phyloP scores from a whole-genome alignment of 495 filamentous ascomycete genomes.

The Penicillium robsamsonii region DNA sequence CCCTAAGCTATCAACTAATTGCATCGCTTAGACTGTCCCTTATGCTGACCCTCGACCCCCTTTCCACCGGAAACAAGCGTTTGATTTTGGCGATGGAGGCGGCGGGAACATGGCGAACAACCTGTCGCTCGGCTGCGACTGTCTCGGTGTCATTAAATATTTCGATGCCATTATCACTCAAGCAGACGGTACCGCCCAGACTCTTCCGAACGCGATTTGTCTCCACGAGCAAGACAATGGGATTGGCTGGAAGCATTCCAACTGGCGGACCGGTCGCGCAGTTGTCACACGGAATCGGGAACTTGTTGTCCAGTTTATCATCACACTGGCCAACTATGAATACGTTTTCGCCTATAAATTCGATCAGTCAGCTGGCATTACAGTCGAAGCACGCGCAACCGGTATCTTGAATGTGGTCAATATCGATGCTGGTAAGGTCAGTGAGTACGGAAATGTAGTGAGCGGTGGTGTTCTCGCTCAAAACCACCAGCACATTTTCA shows the following conservation, averaged over 20 bases:
- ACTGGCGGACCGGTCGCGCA: conserved; percentile 65
- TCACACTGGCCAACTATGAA: conserved; percentile 82
- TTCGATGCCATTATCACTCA: conserved; percentile 59
- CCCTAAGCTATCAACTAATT: not conserved
- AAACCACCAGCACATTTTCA: conserved; percentile 92
- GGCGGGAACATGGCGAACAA: conserved; percentile 70
- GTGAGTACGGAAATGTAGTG: conserved; percentile 78
- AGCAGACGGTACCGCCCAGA: conserved; percentile 52
- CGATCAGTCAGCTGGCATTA: conserved; percentile 78
- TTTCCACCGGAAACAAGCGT: conserved; percentile 68
- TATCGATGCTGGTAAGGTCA: conserved; percentile 61
- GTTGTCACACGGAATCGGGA: conserved; percentile 61
- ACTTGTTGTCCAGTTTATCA: conserved; percentile 70
- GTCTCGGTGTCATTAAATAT: conserved; percentile 67
- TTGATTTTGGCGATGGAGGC: conserved; percentile 70
- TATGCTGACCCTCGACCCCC: conserved; percentile 63
- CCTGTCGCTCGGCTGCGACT: conserved; percentile 67
- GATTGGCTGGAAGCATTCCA: conserved; percentile 71
- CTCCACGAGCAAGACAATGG: conserved; percentile 71
- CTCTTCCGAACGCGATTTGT: conserved; percentile 63
- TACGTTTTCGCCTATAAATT: conserved; percentile 88
- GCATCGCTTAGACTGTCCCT: conserved; percentile 55
- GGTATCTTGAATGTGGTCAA: conserved; percentile 86
- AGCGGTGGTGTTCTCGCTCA: conserved; percentile 80
- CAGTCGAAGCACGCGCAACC: conserved; percentile 81